Evolutionary conservation across 768 basidiomycete genomes (phyloP), one percentile per base, ranked within the genome.

Genomic region (Imleria badia): DNA sequence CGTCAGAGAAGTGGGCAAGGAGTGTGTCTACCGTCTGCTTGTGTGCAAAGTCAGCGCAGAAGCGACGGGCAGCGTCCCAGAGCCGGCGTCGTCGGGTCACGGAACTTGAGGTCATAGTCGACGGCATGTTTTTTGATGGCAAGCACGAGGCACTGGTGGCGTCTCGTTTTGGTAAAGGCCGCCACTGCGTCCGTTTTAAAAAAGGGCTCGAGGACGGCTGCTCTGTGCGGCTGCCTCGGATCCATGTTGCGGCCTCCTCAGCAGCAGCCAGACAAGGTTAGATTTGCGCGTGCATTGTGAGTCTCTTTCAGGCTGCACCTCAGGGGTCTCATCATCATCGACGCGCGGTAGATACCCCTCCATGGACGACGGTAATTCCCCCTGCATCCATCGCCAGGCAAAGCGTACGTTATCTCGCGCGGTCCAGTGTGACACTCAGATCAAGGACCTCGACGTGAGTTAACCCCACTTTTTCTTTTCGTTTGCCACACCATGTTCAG

Each of bases 381-480:
- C 9, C 38, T 30, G 41, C 44, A 40, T 85, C 38, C 79, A 85
- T 60, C 70, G 68, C 23, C 73, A 75, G 30, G 64, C 82, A 64
- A 78, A 73, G 57, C 76, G 69, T 51, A 73, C 74, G 19, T 78
- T 81, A 13, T 72, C 76, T 50, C 80, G 77, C 42, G 77, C 79
- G 9, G 56, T 76, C 10, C 71, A 77, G 49, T 78, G 79, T 48
- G 84, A 86, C 61, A 68, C 75, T 48, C 77, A 79, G 57, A 81
- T 87, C 78, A 84, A 82, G 67, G 81, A 81, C 49, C 71, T 87
- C 54, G 83, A 86, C 73, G 85, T 83, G 47, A 55, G 60, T 40
- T 47, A 15, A 15, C 22, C 8, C 0, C 26, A 17, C 17, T 12
- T 6, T 13, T 3, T n/a, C n/a, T n/a, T 6, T 11, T 11, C 33